Conservation (phyloP, 352 stramenopile species). For the Globisporangium barbulae region DNA sequence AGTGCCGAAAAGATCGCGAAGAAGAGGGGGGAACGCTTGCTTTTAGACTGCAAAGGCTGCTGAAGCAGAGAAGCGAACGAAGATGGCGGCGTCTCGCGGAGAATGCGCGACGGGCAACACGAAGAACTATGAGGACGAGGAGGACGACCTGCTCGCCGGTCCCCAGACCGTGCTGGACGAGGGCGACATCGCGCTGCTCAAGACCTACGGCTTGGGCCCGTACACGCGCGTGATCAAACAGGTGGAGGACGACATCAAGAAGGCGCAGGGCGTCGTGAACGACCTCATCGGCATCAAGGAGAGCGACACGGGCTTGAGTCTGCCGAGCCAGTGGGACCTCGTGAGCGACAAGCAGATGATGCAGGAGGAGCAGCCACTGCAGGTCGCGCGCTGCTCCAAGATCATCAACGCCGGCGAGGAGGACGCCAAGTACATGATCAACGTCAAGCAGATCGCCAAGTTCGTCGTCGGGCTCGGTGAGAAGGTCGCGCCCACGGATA, state of each 20-base stretch:
- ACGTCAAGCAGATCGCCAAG: conserved; percentile 99
- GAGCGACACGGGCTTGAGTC: conserved; percentile 97
- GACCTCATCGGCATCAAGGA: conserved; percentile 97
- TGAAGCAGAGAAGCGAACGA: neutral
- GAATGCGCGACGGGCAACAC: conserved; percentile 96
- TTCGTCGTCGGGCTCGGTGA: conserved; percentile 98
- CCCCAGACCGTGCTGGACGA: conserved; percentile 87
- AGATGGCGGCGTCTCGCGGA: conserved; percentile 35
- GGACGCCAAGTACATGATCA: conserved; percentile 99
- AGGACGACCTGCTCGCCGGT: conserved; percentile 80
- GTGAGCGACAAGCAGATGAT: conserved; percentile 99
- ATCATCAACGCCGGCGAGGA: conserved; percentile 94
- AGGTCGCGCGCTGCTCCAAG: conserved; percentile 96
- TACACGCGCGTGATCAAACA: conserved; percentile 97
- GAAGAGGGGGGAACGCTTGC: too few species aligned
- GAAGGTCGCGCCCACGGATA: conserved; percentile 98
- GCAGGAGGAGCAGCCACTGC: conserved; percentile 97
- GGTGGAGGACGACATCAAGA: conserved; percentile 99
- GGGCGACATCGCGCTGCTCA: conserved; percentile 98
- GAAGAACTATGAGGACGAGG: conserved; percentile 94
- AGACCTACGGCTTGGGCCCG: conserved; percentile 97
- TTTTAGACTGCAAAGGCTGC: too few species aligned
- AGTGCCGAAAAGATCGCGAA: too few species aligned
- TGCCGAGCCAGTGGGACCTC: conserved; percentile 98
- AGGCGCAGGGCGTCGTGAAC: conserved; percentile 91